A percentile compares a stretch with the other conserved stretches of the same genome.
phyloP scores from a whole-genome alignment of 257 asterid genomes.

The Capsicum chinense region DNA sequence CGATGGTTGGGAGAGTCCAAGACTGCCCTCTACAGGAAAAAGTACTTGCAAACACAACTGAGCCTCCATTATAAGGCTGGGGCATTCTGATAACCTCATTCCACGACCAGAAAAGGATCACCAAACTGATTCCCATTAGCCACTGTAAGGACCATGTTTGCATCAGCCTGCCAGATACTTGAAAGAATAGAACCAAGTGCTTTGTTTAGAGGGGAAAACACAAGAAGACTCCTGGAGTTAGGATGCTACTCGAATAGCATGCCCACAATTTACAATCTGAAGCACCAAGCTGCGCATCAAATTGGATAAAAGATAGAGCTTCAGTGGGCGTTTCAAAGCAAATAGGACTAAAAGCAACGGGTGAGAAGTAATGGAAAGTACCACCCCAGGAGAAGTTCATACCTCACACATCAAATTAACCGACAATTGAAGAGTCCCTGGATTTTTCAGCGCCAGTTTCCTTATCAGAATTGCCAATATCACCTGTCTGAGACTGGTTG shows the following conservation, averaged over 20 bases:
- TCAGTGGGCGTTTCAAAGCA: constrained; percentile 3
- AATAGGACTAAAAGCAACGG: constrained; percentile 7
- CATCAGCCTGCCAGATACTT: not conserved
- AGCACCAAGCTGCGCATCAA: constrained; percentile 16
- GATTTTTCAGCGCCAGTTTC: constrained; percentile 62
- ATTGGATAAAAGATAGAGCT: not conserved
- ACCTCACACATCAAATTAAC: constrained; percentile 35
- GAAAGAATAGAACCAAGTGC: not conserved
- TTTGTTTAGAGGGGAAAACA: constrained; percentile 15
- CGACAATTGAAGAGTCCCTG: constrained; percentile 61
- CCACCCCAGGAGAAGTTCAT: not conserved
- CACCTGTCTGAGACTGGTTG: constrained; percentile 51
- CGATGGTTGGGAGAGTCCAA: not conserved
- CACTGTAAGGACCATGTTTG: not conserved
- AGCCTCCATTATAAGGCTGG: not conserved
- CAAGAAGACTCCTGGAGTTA: not conserved
- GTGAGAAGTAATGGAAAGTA: not conserved
- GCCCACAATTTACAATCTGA: not conserved
- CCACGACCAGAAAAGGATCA: not conserved
- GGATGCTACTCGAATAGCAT: not conserved
- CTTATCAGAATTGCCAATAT: constrained; percentile 57
- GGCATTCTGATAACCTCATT: constrained; percentile 1
- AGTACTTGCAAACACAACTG: not conserved
- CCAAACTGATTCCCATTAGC: not conserved
- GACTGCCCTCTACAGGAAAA: constrained; percentile 23